Conservation (phyloP, 257 asterid genomes). For the Solanum tarapatanum region DNA sequence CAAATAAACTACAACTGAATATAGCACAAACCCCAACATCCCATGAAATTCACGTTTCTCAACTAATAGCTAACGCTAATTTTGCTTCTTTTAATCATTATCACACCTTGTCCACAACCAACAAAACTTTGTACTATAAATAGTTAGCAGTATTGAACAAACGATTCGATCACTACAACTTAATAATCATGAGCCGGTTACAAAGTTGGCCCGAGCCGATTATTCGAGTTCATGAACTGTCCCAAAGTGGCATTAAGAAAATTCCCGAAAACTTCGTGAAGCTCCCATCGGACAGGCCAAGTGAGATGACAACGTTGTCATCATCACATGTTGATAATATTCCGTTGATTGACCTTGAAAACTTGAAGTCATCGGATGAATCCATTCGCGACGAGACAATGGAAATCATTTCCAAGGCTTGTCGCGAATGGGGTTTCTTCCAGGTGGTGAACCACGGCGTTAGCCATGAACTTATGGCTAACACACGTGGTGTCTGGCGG, state of each 20-base stretch:
- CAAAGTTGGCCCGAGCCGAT: slow-evolving; percentile 80
- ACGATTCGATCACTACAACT: background rate
- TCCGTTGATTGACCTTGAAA: slow-evolving; percentile 44
- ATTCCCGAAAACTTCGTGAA: slow-evolving; percentile 73
- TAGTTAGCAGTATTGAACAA: background rate
- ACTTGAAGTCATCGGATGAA: slow-evolving; percentile 28
- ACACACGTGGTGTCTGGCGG: slow-evolving; percentile 49
- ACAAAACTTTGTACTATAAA: background rate
- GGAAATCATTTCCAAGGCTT: slow-evolving; percentile 32
- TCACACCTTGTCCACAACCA: background rate
- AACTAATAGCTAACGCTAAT: background rate
- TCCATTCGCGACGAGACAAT: slow-evolving; percentile 14
- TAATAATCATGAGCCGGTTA: slow-evolving; percentile 23
- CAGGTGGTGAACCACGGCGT: slow-evolving; percentile 89
- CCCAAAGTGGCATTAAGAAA: slow-evolving; percentile 58
- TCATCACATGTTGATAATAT: background rate
- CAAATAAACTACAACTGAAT: background rate
- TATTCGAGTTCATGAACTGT: slow-evolving; percentile 58
- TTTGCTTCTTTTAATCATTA: background rate
- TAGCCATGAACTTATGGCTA: slow-evolving; percentile 37
- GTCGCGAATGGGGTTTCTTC: slow-evolving; percentile 88
- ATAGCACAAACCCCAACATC: background rate
- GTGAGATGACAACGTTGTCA: background rate
- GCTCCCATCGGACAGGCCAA: slow-evolving; percentile 49
- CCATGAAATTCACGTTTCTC: background rate